Evolutionary conservation across 345 rosid species (phyloP).

Genomic region (Geranium brycei): DNA sequence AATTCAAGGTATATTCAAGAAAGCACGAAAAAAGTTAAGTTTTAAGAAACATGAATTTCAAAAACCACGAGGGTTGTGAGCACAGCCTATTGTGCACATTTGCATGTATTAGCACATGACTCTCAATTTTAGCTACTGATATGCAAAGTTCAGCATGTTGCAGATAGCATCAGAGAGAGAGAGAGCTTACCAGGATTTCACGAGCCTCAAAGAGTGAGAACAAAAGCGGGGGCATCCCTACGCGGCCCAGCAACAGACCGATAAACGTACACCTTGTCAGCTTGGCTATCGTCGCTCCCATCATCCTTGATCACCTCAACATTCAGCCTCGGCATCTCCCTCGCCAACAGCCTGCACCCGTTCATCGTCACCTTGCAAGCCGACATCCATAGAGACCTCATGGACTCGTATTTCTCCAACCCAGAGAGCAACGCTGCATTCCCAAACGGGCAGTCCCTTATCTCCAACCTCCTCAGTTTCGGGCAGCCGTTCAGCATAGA

Average conservation of each 20-base stretch:
- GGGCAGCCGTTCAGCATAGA: conserved; percentile 47
- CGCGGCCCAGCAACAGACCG: conserved; percentile 62
- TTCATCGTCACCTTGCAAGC: conserved; percentile 54
- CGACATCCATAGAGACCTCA: conserved; percentile 78
- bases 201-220: conserved; percentile 30
- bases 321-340: conserved; percentile 54
- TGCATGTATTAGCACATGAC: no score
- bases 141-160: neutral
- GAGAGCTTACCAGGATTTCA: conserved; percentile 6
- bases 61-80: no score
- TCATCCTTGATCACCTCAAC: conserved; percentile 66
- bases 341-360: conserved; percentile 43
- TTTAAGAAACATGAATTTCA: no score
- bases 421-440: conserved; percentile 51
- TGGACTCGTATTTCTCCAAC: conserved; percentile 55
- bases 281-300: conserved; percentile 37
- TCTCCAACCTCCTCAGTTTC: conserved; percentile 55
- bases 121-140: no score
- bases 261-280: conserved; percentile 48
- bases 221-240: conserved; percentile 56
- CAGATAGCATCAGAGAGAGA: conserved; percentile 10
- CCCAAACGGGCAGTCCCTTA: conserved; percentile 68
- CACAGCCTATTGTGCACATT: no score
- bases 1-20: no score
- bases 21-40: no score